Conservation (phyloP, 208 protist species). For the Leptomonas seymouri region DNA sequence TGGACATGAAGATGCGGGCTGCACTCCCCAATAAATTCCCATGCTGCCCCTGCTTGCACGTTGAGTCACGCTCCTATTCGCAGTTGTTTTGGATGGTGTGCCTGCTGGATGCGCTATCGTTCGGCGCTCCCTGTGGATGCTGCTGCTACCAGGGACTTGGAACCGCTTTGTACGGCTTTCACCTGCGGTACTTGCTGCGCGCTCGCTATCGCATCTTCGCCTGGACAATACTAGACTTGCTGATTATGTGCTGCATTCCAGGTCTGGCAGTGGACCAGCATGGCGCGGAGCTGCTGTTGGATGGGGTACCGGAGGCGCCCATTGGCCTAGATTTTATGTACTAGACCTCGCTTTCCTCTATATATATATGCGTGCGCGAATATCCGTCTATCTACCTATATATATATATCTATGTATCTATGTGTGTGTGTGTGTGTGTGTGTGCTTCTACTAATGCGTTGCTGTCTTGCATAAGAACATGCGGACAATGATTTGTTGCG, state of each 20-base stretch:
- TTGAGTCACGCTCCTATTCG: conserved; percentile 27
- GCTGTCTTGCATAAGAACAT: no score
- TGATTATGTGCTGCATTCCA: conserved; percentile 48
- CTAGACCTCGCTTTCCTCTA: conserved; percentile 16
- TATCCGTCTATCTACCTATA: no score
- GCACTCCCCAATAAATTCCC: conserved; percentile 33
- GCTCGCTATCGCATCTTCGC: conserved; percentile 62
- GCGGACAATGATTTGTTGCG: no score
- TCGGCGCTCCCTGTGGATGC: conserved; percentile 47
- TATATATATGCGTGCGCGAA: no score
- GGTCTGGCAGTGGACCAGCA: conserved; percentile 65
- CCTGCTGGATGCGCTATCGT: conserved; percentile 51
- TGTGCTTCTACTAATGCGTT: no score
- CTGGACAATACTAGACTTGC: conserved; percentile 34
- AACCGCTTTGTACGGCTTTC: conserved; percentile 60
- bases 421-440: no score
- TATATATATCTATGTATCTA: no score
- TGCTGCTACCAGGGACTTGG: conserved; percentile 77
- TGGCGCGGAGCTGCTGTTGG: conserved; percentile 46
- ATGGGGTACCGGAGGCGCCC: conserved; percentile 28
- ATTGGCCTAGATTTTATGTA: conserved; percentile 26
- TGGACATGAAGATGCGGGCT: conserved; percentile 43
- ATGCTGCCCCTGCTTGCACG: conserved; percentile 42
- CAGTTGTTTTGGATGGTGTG: conserved; percentile 42
- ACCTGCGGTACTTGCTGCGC: conserved; percentile 71